Conservation (phyloP, 1,284 basidiomycete species). For the Ganoderma boninense region DNA sequence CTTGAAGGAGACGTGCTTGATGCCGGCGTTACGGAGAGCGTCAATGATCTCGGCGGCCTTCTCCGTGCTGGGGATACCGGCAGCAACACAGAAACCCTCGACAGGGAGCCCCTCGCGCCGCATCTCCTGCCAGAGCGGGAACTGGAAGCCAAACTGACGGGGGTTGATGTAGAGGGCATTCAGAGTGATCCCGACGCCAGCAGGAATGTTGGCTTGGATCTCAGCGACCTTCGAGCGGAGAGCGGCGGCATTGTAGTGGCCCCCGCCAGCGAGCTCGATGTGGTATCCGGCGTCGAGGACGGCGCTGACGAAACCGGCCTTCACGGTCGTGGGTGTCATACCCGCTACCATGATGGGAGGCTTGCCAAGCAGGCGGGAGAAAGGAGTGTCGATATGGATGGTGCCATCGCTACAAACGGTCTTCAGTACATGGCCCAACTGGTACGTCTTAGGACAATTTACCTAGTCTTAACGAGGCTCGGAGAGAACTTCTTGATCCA, state of each 20-base stretch:
- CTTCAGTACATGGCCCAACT: constrained; percentile 6
- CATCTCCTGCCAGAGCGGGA: constrained; percentile 98
- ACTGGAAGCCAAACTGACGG: constrained; percentile 96
- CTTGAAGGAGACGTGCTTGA: constrained; percentile 97
- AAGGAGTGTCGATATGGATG: constrained; percentile 93
- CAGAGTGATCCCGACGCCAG: constrained; percentile 91
- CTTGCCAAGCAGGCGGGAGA: constrained; percentile 95
- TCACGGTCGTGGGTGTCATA: constrained; percentile 96
- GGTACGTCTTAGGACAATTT: constrained; percentile 30
- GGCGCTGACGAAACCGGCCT: constrained; percentile 91
- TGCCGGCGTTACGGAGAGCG: constrained; percentile 64
- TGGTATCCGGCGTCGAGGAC: constrained; percentile 95
- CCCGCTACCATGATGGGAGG: constrained; percentile 98
- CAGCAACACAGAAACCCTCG: constrained; percentile 98
- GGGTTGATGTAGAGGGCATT: constrained; percentile 99
- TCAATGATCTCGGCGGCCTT: constrained; percentile 76
- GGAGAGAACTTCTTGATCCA: constrained; percentile 94
- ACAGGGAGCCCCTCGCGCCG: constrained; percentile 93
- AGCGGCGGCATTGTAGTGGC: constrained; percentile 92
- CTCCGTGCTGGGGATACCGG: constrained; percentile 96
- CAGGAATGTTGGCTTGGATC: constrained; percentile 84
- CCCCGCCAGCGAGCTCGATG: constrained; percentile 96
- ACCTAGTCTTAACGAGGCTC: constrained; percentile 90
- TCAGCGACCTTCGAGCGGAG: constrained; percentile 91
- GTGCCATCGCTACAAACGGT: constrained; percentile 77